Conservation (phyloP, 148 eudicot genomes). For the Nepenthes gracilis region DNA sequence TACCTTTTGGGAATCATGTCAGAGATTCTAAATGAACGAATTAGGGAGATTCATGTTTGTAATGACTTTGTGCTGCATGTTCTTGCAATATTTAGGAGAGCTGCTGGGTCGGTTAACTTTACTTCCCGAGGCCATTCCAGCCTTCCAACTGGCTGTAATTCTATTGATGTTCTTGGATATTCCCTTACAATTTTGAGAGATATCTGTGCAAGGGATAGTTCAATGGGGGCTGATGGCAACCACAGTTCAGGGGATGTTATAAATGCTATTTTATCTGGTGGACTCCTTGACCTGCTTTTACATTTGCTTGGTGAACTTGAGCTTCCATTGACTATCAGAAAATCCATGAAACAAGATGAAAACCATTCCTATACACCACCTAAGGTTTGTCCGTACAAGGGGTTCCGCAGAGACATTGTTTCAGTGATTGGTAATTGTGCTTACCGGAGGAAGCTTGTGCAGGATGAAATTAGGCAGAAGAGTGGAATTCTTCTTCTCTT, state of each 20-base stretch:
- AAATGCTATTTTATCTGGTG: constrained; percentile 29
- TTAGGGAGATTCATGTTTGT: constrained; percentile 30
- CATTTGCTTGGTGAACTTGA: constrained; percentile 56
- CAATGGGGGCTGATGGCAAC: constrained; percentile 6
- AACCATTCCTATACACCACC: constrained; percentile 11
- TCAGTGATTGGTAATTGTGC: constrained; percentile 71
- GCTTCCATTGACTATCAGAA: constrained; percentile 66
- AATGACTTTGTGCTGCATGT: constrained; percentile 34
- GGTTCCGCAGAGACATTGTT: constrained; percentile 72
- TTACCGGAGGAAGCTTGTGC: constrained; percentile 46
- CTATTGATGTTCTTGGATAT: constrained; percentile 60
- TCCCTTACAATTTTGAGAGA: constrained; percentile 70
- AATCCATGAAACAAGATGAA: constrained; percentile 31
- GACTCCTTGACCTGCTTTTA: constrained; percentile 60
- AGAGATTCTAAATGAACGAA: constrained; percentile 44
- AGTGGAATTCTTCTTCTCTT: constrained; percentile 51
- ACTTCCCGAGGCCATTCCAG: constrained; percentile 20
- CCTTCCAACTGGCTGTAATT: constrained; percentile 49
- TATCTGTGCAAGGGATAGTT: constrained; percentile 38
- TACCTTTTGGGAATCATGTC: constrained; percentile 45
- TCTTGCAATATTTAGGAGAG: constrained; percentile 34
- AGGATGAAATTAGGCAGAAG: constrained; percentile 62
- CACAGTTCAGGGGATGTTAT: constrained; percentile 19
- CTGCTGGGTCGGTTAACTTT: constrained; percentile 27
- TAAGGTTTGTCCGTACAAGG: constrained; percentile 68